These are phyloP conservation scores for Hypoxylon sp. DNA, from an alignment of 2,329 filamentous ascomycete species.

Conservation along the genomic window DNA sequence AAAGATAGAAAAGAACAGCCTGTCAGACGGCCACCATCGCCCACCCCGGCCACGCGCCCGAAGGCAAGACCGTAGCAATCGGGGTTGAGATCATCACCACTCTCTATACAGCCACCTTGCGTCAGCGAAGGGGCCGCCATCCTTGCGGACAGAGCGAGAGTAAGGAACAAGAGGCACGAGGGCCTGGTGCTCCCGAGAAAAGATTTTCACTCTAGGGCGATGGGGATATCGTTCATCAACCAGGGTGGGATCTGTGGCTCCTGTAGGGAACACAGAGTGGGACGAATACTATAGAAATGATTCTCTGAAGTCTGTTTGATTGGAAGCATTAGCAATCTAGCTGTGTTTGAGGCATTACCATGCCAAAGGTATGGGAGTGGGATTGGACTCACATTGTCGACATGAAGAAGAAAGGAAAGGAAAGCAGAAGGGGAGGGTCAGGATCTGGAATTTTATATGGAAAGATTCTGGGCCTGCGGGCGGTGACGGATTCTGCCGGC, in stretches of 20 bases:
- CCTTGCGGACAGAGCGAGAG: constrained; percentile 74
- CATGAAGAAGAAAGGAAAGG: constrained; percentile 67
- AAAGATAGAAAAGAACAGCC: constrained; percentile 67
- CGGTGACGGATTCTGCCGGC: constrained; percentile 1
- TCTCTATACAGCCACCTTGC: constrained; percentile 77
- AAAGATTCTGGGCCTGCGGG: neutral
- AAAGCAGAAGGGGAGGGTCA: constrained; percentile 55
- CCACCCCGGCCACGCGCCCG: constrained; percentile 84
- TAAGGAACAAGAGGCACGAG: constrained; percentile 59
- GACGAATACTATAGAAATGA: constrained; percentile 99
- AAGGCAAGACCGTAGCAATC: constrained; percentile 76
- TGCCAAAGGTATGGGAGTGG: neutral
- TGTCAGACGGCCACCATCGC: constrained; percentile 93
- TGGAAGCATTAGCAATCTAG: neutral
- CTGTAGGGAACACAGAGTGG: constrained; percentile 91
- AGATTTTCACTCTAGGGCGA: constrained; percentile 88
- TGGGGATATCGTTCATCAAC: constrained; percentile 94
- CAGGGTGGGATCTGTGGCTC: constrained; percentile 96
- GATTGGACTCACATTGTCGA: constrained; percentile 70
- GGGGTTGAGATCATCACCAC: constrained; percentile 96
- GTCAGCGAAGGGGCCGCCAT: constrained; percentile 63
- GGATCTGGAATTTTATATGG: constrained; percentile 59
- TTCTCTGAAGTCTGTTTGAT: constrained; percentile 70
- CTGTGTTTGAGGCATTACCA: neutral
- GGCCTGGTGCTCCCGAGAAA: constrained; percentile 35